Evolutionary conservation across 2,329 filamentous ascomycete genomes (phyloP), one percentile per base, ranked within the genome.

Genomic region (Ascochyta fabae): DNA sequence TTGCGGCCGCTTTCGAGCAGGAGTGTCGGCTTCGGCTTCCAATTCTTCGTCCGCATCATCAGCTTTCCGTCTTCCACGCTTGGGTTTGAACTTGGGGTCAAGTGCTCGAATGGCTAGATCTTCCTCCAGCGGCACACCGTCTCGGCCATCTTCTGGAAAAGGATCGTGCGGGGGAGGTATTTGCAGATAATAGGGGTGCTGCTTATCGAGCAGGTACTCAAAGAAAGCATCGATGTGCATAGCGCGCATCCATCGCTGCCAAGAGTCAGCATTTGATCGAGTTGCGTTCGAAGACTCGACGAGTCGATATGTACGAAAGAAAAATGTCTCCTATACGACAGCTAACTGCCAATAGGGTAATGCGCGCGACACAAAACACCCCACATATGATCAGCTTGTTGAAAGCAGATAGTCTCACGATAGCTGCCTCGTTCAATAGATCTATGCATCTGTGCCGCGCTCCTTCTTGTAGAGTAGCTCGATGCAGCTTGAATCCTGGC

Each of bases 211-310:
- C 19, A 96, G 85, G 72, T 92, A 97, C 72, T 96, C 92, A 69
- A 96, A 97, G 73, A 97, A 97, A 10, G 92, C 90, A 80, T 96
- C 91, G 48, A 96, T 87, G 73, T 96, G 93, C 89, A 96, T 94
- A 5, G 92, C 93, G 72, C 92, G 91, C 91, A 97, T 95, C 93
- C 93, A 97, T 70, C 94, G 88, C 90, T 91, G 35, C 27, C 24
- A 12, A 27, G n/a, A 24, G 47, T 56, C 40, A 56, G 53, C 42
- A 51, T 34, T 5, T 43, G 22, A 4, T 44, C 43, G 7, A 31
- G 6, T 26, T 24, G 19, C 19, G 10, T 6, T 35, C 39, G 12
- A 34, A 13, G 9, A 7, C 2, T 4, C 35, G 10, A 12, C 15
- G 22, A 47, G 8, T 8, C 39, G 13, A 48, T 26, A 24, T 36